Base-by-base conservation (phyloP, 2,329 filamentous ascomycete species). In the Tolypocladium amazonense region DNA sequence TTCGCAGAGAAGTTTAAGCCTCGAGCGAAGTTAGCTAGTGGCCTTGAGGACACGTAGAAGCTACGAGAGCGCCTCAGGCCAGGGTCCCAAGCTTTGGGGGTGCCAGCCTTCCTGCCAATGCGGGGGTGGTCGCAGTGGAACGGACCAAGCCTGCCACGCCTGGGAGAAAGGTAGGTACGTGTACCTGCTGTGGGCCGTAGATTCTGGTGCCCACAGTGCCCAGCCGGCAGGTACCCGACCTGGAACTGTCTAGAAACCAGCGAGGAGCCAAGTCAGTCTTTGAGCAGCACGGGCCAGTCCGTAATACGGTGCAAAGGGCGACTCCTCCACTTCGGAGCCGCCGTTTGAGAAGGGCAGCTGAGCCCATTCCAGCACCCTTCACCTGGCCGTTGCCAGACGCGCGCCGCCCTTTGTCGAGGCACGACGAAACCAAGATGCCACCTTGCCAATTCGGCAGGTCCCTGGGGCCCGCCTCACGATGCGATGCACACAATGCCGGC, bases 1-100 rank as follows among this genome's bases (percentile, higher is more conserved):
- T 20, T 53, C 30, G 18, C 6, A 20, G 50, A 53, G 50, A 35
- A 35, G 50, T 53, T 35, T n/a, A 53, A 35, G 6, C 11, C 18
- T 1, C 50, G 30, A 61, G 41, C 61, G 61, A 61, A 62, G 59
- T 60, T 65, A 60, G 62, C 63, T 63, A 65, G 63, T 64, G 62
- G 65, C 62, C 59, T 64, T 67, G 64, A 70, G 66, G 66, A 72
- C 70, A 72, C 70, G 70, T 72, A 72, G 69, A 69, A 69, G 65
- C 63, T 68, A 60, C 56, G 63, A 63, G 65, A 53, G 25, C 53
- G 58, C 37, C 50, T 35, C 50, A 35, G 30, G 50, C 50, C 50
- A 53, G 50, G 50, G 50, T 53, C 50, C 27, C 27, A 18, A 35
- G 18, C 27, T 53, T n/a, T 35, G 18, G 47, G 47, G 47, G 27